Evolutionary conservation across 2,329 filamentous ascomycete genomes (phyloP).

Genomic region (Claviceps sp.): DNA sequence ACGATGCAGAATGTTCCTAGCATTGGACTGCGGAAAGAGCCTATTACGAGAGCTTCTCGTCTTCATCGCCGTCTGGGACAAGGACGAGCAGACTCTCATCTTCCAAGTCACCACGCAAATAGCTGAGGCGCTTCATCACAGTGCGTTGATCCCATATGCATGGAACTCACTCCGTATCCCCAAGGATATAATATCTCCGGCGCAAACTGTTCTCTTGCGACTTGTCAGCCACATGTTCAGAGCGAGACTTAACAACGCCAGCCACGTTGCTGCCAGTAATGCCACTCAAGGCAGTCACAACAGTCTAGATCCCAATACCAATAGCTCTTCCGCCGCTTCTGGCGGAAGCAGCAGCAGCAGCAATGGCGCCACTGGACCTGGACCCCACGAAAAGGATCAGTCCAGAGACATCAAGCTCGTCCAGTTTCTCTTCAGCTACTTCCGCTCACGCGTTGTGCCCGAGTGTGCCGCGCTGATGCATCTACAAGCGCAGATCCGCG

Average conservation of each 20-base stretch:
- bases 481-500: constrained; percentile 78
- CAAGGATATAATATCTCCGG: constrained; percentile 92
- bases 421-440: constrained; percentile 85
- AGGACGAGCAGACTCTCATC: constrained; percentile 84
- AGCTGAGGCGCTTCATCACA: constrained; percentile 82
- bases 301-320: constrained; percentile 7
- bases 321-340: not conserved
- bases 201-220: constrained; percentile 84
- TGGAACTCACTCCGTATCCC: constrained; percentile 85
- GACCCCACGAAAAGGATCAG: constrained; percentile 32
- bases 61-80: constrained; percentile 94
- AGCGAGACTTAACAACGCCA: constrained; percentile 26
- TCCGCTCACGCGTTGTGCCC: constrained; percentile 82
- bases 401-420: constrained; percentile 49
- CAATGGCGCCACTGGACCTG: constrained; percentile 19
- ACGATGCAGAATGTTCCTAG: constrained; percentile 77
- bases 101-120: constrained; percentile 96
- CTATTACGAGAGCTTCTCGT: constrained; percentile 82
- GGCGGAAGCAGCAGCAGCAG: constrained; percentile 18
- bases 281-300: constrained; percentile 24
- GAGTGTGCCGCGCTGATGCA: constrained; percentile 92
- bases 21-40: constrained; percentile 81
- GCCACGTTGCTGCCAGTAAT: not conserved
- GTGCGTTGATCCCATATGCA: constrained; percentile 77
- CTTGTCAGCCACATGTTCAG: constrained; percentile 84